These are phyloP conservation scores for Nepenthes alata DNA, from an alignment of 179 eudicot genomes.

Conservation along the genomic window DNA sequence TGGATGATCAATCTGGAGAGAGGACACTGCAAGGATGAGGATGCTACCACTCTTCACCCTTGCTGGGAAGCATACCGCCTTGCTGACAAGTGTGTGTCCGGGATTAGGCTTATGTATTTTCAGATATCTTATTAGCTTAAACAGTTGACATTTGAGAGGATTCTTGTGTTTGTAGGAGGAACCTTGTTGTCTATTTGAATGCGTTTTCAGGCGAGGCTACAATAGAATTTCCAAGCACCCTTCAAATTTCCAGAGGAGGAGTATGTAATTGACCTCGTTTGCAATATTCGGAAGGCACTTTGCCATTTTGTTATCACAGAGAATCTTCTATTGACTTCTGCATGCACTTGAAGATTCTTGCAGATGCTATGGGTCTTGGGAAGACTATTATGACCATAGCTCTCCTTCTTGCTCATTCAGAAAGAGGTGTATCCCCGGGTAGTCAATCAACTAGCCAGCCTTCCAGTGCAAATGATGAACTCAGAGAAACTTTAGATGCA, in stretches of 20 bases:
- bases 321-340: constrained; percentile 7
- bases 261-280: constrained; percentile 27
- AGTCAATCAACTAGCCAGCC: constrained; percentile 27
- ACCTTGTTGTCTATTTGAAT: constrained; percentile 65
- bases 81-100: constrained; percentile 51
- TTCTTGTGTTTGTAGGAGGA: constrained; percentile 57
- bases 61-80: constrained; percentile 95
- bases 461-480: constrained; percentile 29
- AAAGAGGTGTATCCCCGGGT: constrained; percentile 43
- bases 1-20: constrained; percentile 89
- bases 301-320: neutral
- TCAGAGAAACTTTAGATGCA: constrained; percentile 20
- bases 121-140: constrained; percentile 1
- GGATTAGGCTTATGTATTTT: neutral
- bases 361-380: constrained; percentile 99
- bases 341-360: constrained; percentile 54
- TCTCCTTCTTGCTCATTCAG: constrained; percentile 74
- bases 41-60: constrained; percentile 80
- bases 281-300: neutral
- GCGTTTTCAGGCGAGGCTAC: constrained; percentile 97
- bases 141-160: neutral
- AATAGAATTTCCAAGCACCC: constrained; percentile 84
- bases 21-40: constrained; percentile 60
- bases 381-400: constrained; percentile 96
- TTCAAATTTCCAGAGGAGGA: constrained; percentile 96